Base-by-base conservation (phyloP, 805 yeast species). In the Saturnispora mendoncae region DNA sequence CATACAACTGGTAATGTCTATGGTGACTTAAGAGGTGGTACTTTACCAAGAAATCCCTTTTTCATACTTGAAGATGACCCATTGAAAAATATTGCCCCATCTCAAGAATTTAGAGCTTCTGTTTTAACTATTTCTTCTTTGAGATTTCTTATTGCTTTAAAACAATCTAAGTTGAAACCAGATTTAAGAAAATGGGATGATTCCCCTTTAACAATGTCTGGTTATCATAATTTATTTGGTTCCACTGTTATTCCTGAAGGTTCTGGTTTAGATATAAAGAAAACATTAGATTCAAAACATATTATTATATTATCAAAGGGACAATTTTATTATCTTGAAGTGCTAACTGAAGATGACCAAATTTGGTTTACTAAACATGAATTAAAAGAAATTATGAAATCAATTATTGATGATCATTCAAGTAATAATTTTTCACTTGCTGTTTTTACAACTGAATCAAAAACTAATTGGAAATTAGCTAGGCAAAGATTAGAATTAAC, bases 1-100 rank as follows among this genome's bases (percentile, higher is more conserved):
- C 66, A 74, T 33, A 69, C 72, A 7, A 69, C 77, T 27, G 74
- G 83, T 0, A 77, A 77, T 10, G 72, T 75, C 27, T 76, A 76
- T 51, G 80, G 81, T 14, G 81, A 76, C 42, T 62, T 76, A 23
- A 66, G 78, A 38, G 82, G 83, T 17, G 81, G 78, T 47, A 73
- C 79, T 1, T 62, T 83, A 33, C 94, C 94, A 4, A 65, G 90
- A 46, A 83, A 82, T 55, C 94, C 94, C 1, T 82, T 80, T 52
- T 67, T 83, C 48, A 72, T 83, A 9, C 58, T 83, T 14, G 86
- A 81, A 48, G 81, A 81, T 53, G 94, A 83, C 48, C 88, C 90
- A 1, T 67, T 76, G 46, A 68, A 75, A 14, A 72, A 71, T 44
- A 69, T 62, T 41, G 59, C 67, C 10, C 83, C 85, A 13, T 65